Percentiles rank a stretch among this genome's conserved stretches.
Evolutionary conservation across 305 asterid genomes (phyloP).

Genomic region (Fraxinus xanthoxyloides): DNA sequence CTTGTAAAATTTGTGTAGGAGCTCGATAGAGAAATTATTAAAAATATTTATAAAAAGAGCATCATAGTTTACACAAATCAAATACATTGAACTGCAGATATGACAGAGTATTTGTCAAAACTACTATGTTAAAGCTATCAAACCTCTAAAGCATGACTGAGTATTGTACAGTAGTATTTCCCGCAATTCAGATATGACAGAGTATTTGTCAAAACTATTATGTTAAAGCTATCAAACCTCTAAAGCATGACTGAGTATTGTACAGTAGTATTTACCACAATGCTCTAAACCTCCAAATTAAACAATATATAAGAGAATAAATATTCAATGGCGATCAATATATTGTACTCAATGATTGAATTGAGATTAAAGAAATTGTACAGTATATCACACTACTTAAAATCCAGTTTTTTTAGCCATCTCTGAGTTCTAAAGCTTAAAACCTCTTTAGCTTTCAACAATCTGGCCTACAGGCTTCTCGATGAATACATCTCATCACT

Average conservation of each 20-base stretch:
- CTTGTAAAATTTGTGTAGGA: not conserved
- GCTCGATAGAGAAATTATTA: not conserved
- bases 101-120: not conserved
- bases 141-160: not conserved
- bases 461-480: not conserved
- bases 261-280: not conserved
- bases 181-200: not conserved
- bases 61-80: constrained; percentile 1
- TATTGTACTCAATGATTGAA: not conserved
- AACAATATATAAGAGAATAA: not conserved
- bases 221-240: not conserved
- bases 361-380: not conserved
- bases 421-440: not conserved
- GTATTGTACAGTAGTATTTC: not conserved
- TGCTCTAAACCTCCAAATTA: too few relatives aligned
- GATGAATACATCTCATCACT: not conserved
- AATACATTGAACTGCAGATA: not conserved
- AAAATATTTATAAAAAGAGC: not conserved
- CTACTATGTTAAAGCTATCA: not conserved
- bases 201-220: not conserved
- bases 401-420: not conserved
- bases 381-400: not conserved
- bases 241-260: not conserved
- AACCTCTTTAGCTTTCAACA: not conserved
- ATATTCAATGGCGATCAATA: not conserved